Evolutionary conservation across 163 green algal species (phyloP), one percentile per base, ranked within the genome.

Genomic region (Coccomyxa subellipsoidea): DNA sequence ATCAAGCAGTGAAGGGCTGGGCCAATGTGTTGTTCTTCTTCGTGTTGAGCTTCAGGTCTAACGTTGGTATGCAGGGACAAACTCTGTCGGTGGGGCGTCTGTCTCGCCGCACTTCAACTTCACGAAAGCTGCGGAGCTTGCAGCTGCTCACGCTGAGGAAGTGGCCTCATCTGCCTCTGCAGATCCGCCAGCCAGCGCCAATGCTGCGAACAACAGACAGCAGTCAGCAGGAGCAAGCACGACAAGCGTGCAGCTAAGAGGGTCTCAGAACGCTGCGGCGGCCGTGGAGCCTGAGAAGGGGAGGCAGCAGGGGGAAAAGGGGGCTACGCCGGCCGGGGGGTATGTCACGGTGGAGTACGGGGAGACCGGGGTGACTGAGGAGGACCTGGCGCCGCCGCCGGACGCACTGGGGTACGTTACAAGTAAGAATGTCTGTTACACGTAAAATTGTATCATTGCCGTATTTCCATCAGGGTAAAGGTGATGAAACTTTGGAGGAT

Each of bases 41-140:
- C 47, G 18, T 66, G 47, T 18, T 66, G 4, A 32, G 4, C 27
- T 73, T 7, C 66, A 36, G n/a, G n/a, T n/a, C n/a, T n/a, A n/a
- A n/a, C n/a, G n/a, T n/a, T n/a, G n/a, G n/a, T n/a, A n/a, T n/a
- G 8, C 66, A 32, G 29, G 29, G 21, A 73, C 29, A 36, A 34
- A 73, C 66, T 73, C 66, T 36, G 66, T 73, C 21, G 66, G 66
- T 35, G n/a, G 66, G 29, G 66, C 66, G 27, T 73, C 66, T 18
- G 66, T 73, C 21, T 32, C n/a, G 66, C n/a, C 66, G 29, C 29
- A 34, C 66, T 73, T 73, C 66, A 73, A 73, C 66, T 73, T 73
- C 66, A 73, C 66, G 32, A 73, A 73, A 23, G 66, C 66, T 18
- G 66, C 66, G 31, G 66, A 73, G 66, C 27, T 73, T 18, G 29